Percentiles rank a stretch among this genome's conserved stretches.
phyloP scores from a whole-genome alignment of 192 early-diverging fungal species.

The Entomortierella beljakovae region DNA sequence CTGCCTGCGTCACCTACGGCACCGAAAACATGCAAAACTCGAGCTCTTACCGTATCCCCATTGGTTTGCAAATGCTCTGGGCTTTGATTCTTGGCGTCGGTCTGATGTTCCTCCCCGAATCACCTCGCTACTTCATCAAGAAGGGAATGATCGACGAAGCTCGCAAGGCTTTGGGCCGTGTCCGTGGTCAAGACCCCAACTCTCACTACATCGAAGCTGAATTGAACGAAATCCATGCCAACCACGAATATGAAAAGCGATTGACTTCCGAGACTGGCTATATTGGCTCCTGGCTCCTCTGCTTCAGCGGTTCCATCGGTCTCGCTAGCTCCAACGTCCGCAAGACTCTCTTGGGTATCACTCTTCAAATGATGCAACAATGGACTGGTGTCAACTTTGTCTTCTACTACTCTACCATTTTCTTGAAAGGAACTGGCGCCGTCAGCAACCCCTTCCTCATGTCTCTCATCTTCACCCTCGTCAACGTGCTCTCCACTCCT shows the following conservation, averaged over 20 bases:
- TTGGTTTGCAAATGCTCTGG: constrained; percentile 84
- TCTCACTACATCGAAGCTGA: constrained; percentile 69
- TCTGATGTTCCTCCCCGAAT: constrained; percentile 83
- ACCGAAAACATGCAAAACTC: constrained; percentile 44
- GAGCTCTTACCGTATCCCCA: constrained; percentile 82
- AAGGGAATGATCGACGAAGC: constrained; percentile 77
- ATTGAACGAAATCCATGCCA: constrained; percentile 71
- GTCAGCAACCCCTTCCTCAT: constrained; percentile 67
- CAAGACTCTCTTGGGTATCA: constrained; percentile 42
- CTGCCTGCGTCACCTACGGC: constrained; percentile 69
- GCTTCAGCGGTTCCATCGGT: constrained; percentile 48
- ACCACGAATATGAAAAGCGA: constrained; percentile 54
- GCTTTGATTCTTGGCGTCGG: constrained; percentile 73
- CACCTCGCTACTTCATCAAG: constrained; percentile 86
- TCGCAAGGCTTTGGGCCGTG: constrained; percentile 67
- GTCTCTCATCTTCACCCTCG: constrained; percentile 78
- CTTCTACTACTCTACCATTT: constrained; percentile 71
- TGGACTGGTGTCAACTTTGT: constrained; percentile 83
- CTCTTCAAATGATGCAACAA: constrained; percentile 67
- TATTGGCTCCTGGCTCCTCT: constrained; percentile 45
- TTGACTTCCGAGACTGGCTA: constrained; percentile 51
- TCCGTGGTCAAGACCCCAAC: constrained; percentile 69
- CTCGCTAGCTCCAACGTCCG: constrained; percentile 47
- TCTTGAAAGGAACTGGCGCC: constrained; percentile 56
- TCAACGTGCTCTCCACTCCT: constrained; percentile 87